Base-by-base conservation (phyloP, 768 basidiomycete species). In the Cystofilobasidium ferigula region DNA sequence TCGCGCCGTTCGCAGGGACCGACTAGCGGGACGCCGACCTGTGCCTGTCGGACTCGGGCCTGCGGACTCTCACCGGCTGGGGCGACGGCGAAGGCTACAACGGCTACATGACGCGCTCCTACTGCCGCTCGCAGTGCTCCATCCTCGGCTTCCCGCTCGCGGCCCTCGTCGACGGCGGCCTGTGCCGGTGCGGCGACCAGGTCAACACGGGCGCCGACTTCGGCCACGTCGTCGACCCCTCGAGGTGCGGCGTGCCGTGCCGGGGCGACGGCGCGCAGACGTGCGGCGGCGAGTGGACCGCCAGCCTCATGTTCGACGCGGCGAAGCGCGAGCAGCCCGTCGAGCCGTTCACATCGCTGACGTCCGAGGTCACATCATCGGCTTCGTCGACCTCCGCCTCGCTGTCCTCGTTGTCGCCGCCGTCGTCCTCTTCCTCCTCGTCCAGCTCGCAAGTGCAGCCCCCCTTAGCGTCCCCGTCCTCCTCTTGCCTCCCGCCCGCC, bases 401-500 rank as follows among this genome's bases (percentile, higher is more conserved):
- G 4, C 63, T 64, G 22, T 65, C 73, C 10, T 80, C 81, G 12
- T 71, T 77, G 22, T 73, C 75, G 10, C 75, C 80, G 20, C 70
- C 70, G 42, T 60, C 69, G 42, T 69, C 66, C 53, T 65, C 69
- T 26, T 43, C 61, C 14, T 45, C 64, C 24, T 36, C 60, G 54
- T 62, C 68, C 13, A 47, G 42, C 51, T 69, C 70, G n/a, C n/a
- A n/a, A n/a, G n/a, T n/a, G 20, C 70, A 69, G 58, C 42, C 63
- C 34, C 60, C 58, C 48, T 62, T 68, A 30, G 42, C 64, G 3
- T 69, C 72, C 7, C 38, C 48, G 18, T 73, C 73, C n/a, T 69
- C 72, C 5, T 71, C 72, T 10, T 69, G n/a, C n/a, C n/a, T n/a
- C n/a, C n/a, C n/a, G n/a, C n/a, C n/a, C n/a, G n/a, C n/a, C n/a